phyloP scores from a whole-genome alignment of 768 basidiomycete genomes.

The Hygrophorus russula region DNA sequence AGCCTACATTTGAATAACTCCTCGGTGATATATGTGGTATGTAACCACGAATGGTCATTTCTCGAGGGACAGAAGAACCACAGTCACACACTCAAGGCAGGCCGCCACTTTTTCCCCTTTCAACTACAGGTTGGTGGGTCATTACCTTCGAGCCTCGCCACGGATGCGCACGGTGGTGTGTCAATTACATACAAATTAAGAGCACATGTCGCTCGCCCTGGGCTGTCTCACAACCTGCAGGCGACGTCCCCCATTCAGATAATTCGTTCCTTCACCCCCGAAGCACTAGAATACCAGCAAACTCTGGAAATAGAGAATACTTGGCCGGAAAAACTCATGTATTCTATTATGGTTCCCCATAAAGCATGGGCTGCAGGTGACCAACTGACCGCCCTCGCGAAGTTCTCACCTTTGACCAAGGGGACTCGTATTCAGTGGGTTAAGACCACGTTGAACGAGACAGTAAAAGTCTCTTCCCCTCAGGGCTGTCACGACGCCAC shows the following conservation, averaged over 20 bases:
- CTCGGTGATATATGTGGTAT: conserved; percentile 48
- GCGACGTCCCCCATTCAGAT: conserved; percentile 51
- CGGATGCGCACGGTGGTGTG: conserved; percentile 44
- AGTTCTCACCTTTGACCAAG: conserved; percentile 80
- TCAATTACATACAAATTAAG: conserved; percentile 83
- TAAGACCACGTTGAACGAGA: conserved; percentile 63
- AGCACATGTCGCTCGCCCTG: conserved; percentile 70
- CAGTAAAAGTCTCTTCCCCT: conserved; percentile 48
- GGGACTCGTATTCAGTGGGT: conserved; percentile 66
- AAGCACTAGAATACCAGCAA: conserved; percentile 92
- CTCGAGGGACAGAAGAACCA: conserved; percentile 73
- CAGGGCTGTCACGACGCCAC: conserved; percentile 48
- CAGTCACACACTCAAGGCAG: conserved; percentile 89
- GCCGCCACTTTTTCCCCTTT: conserved; percentile 89
- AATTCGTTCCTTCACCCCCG: conserved; percentile 61
- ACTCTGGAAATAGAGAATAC: conserved; percentile 93
- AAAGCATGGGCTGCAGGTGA: conserved; percentile 95
- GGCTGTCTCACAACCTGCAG: conserved; percentile 48
- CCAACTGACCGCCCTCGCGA: conserved; percentile 67
- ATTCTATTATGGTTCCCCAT: conserved; percentile 85
- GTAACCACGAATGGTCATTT: conserved; percentile 88
- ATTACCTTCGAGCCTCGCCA: conserved; percentile 67
- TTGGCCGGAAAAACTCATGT: conserved; percentile 97
- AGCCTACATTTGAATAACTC: conserved; percentile 31
- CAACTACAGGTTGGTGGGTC: conserved; percentile 76